These are phyloP conservation scores for Linderniella brevidens DNA, from an alignment of 257 asterid species.

Conservation along the genomic window DNA sequence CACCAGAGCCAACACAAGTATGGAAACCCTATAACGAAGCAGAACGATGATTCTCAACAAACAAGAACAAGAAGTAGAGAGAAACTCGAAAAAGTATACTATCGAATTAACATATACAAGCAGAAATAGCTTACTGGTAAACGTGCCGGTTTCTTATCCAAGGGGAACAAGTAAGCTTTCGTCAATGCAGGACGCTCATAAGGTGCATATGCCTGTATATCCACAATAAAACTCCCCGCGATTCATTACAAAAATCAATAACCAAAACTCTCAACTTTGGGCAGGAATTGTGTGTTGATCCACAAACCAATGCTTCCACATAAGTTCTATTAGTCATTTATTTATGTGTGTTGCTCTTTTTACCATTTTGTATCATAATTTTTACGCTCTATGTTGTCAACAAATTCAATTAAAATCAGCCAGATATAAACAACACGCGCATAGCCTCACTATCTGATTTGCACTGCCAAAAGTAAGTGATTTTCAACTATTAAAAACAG, in stretches of 20 bases:
- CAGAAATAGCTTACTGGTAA: conserved; percentile 52
- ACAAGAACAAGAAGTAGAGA: background rate
- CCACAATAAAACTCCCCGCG: conserved; percentile 9
- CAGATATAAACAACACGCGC: no score
- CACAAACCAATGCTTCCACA: no score
- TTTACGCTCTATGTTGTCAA: no score
- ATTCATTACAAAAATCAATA: background rate
- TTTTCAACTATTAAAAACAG: background rate
- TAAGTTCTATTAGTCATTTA: no score
- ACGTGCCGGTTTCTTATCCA: conserved; percentile 90
- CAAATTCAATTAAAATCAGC: no score
- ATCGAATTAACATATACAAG: conserved; percentile 6
- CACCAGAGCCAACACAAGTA: conserved; percentile 89
- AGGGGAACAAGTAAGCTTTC: conserved; percentile 71
- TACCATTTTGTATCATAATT: no score
- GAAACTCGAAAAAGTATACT: background rate
- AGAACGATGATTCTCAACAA: conserved; percentile 10
- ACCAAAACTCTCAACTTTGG: background rate
- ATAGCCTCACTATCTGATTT: background rate
- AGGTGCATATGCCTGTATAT: conserved; percentile 66
- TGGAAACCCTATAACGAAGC: conserved; percentile 65
- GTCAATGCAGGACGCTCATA: conserved; percentile 97
- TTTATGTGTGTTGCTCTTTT: no score
- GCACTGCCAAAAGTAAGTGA: background rate
- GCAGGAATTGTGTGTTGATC: no score